Evolutionary conservation across 371 early-diverging fungal genomes (phyloP).

Genomic region (Choanephora cucurbitarum): DNA sequence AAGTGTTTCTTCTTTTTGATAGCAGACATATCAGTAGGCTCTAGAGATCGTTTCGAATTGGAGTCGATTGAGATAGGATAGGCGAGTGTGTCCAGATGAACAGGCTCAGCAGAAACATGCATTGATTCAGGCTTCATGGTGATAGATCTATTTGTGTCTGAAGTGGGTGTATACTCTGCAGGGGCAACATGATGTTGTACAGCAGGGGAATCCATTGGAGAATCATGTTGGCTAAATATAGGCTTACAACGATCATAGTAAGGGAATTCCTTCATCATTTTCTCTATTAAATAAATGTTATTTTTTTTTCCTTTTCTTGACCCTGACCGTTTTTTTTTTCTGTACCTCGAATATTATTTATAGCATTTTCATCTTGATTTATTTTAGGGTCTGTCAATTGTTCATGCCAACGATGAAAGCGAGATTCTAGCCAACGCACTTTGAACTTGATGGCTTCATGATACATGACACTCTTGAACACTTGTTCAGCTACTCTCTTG

Average conservation of each 20-base stretch:
- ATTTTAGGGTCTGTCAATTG: constrained; percentile 20
- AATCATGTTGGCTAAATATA: constrained; percentile 19
- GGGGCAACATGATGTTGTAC: constrained; percentile 9
- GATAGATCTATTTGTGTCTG: neutral
- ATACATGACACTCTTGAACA: constrained; percentile 33
- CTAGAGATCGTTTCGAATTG: neutral
- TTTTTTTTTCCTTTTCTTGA: neutral
- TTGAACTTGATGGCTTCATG: constrained; percentile 48
- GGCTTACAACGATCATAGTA: constrained; percentile 36
- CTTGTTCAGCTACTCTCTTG: constrained; percentile 35
- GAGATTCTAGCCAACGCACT: constrained; percentile 40
- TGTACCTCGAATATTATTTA: constrained; percentile 15
- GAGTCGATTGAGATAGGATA: no score
- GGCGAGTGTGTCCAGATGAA: neutral
- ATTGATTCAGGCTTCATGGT: constrained; percentile 8
- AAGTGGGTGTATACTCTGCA: constrained; percentile 1
- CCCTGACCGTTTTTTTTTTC: constrained; percentile 7
- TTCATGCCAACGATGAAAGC: constrained; percentile 27
- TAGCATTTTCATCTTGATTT: constrained; percentile 9
- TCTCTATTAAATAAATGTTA: constrained; percentile 15
- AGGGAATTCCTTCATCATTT: constrained; percentile 39
- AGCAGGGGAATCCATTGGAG: constrained; percentile 1
- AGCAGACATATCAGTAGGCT: neutral
- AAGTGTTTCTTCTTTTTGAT: neutral
- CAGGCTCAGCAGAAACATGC: neutral